These are phyloP conservation scores for Hyparrhenia diplandra DNA, from an alignment of 176 grass and related monocot genomes.

Conservation along the genomic window DNA sequence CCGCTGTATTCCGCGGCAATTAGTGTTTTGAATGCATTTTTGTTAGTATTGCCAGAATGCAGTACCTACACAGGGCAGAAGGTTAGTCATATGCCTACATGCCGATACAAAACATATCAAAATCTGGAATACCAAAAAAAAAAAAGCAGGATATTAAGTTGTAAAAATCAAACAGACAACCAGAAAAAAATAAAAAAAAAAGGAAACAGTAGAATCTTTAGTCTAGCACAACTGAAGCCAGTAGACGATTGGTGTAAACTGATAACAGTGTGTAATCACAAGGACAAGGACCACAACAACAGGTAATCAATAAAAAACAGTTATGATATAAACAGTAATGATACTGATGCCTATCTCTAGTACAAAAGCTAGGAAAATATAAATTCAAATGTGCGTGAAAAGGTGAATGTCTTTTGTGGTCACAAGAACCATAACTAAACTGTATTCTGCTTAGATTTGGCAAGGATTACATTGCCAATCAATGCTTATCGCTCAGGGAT, in stretches of 20 bases:
- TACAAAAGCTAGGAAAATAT: background rate
- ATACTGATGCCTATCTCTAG: background rate
- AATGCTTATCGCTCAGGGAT: background rate
- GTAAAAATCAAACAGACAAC: background rate
- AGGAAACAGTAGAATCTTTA: background rate
- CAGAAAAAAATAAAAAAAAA: background rate
- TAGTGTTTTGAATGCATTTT: constrained; percentile 75
- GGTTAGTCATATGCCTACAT: background rate
- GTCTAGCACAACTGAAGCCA: background rate
- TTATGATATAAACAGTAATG: background rate
- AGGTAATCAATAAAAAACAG: background rate
- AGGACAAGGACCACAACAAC: background rate
- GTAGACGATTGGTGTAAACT: background rate
- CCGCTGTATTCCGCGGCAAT: constrained; percentile 71
- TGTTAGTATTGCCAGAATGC: constrained; percentile 47
- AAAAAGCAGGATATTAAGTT: background rate
- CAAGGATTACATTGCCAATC: background rate
- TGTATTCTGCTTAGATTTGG: background rate
- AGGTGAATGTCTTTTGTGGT: background rate
- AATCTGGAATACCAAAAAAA: background rate
- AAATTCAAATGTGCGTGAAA: background rate
- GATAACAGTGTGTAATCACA: background rate
- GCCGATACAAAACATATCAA: background rate
- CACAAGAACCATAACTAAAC: background rate
- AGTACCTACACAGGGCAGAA: constrained; percentile 37